A percentile compares a stretch with the other conserved stretches of the same genome.
Conservation (phyloP, 305 asterid genomes). For the Fraxinus paxiana region DNA sequence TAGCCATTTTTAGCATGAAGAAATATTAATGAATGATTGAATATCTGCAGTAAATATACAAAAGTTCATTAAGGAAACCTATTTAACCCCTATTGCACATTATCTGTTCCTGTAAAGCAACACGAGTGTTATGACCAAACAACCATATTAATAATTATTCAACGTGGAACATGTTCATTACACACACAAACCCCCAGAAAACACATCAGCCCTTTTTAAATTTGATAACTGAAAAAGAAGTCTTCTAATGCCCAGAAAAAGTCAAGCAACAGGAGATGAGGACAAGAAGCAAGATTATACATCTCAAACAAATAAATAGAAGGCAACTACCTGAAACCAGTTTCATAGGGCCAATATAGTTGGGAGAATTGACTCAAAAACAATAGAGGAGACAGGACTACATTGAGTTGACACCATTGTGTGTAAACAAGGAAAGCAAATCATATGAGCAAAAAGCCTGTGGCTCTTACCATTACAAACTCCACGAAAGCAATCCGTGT, state of each 20-base stretch:
- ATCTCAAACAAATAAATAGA: background rate
- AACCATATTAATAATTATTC: background rate
- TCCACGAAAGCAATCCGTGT: slow-evolving; percentile 95
- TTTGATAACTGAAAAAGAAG: background rate
- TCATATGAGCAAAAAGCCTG: slow-evolving; percentile 12
- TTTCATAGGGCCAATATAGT: background rate
- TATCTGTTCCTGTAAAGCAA: background rate
- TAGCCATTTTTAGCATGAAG: background rate
- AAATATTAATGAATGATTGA: background rate
- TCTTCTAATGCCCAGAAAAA: background rate
- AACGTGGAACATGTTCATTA: background rate
- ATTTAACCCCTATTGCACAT: background rate
- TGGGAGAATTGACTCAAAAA: background rate
- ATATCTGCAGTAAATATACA: background rate
- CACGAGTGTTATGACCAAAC: background rate
- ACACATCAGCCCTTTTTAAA: background rate
- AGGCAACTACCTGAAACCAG: background rate
- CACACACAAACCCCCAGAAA: background rate
- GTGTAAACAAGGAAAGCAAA: background rate
- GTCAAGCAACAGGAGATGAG: background rate
- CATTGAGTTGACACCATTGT: background rate
- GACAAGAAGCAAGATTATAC: slow-evolving; percentile 13
- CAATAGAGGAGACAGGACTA: background rate
- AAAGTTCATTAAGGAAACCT: background rate
- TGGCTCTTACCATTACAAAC: slow-evolving; percentile 73